Percentiles rank a stretch among this genome's conserved stretches.
Evolutionary conservation across 140 eudicot species (phyloP).

Genomic region (Stevia rebaudiana): DNA sequence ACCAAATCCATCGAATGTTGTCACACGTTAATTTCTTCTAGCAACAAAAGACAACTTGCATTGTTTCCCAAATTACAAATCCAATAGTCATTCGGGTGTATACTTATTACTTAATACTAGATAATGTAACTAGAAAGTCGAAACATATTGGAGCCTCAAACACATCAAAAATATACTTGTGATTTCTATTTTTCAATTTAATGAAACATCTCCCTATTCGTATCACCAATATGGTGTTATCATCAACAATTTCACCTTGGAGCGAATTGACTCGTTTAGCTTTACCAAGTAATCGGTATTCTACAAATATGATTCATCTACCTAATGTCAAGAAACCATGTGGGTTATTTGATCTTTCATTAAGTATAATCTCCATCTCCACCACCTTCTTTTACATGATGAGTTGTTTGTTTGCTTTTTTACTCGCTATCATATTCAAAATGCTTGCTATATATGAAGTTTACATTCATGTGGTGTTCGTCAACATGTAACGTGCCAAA

Average conservation of each 20-base stretch:
- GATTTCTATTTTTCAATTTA: too few species aligned
- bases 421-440: not conserved
- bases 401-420: not conserved
- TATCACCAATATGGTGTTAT: too few species aligned
- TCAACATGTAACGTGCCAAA: not conserved
- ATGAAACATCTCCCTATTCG: too few species aligned
- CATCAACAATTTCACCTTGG: not conserved
- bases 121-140: too few species aligned
- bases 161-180: too few species aligned
- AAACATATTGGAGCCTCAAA: too few species aligned
- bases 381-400: not conserved
- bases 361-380: not conserved
- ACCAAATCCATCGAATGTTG: not conserved
- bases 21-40: not conserved
- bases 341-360: not conserved
- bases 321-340: not conserved
- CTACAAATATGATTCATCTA: not conserved
- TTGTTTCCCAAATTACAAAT: not conserved
- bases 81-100: not conserved
- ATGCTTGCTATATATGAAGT: not conserved
- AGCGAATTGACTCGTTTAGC: not conserved
- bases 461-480: not conserved
- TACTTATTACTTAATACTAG: too few species aligned
- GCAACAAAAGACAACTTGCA: not conserved
- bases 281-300: not conserved